Evolutionary conservation across 2,329 filamentous ascomycete genomes (phyloP).

Genomic region (Chaetomiaceae sp.): DNA sequence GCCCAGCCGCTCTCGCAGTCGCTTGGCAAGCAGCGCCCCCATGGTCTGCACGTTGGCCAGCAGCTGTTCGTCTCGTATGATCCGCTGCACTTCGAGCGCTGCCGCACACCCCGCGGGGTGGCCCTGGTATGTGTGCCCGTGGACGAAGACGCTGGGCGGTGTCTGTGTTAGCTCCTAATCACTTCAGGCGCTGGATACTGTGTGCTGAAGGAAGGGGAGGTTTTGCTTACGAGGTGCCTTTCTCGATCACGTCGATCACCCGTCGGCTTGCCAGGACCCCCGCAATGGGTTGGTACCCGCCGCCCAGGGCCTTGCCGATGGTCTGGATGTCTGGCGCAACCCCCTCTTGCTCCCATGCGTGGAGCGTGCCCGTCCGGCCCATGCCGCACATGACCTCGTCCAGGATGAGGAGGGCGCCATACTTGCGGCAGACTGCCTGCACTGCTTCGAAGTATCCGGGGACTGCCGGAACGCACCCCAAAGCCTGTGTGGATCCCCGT

Average conservation of each 20-base stretch:
- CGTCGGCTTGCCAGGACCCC: slow-evolving; percentile 48
- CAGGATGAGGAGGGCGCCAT: slow-evolving; percentile 50
- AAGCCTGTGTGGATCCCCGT: slow-evolving; percentile 30
- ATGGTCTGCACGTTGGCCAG: slow-evolving; percentile 31
- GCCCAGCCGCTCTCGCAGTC: slow-evolving; percentile 28
- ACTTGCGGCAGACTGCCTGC: slow-evolving; percentile 46
- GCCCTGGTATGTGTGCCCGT: slow-evolving; percentile 52
- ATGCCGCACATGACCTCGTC: slow-evolving; percentile 65
- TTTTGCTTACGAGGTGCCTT: slow-evolving; percentile 31
- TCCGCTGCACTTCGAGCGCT: slow-evolving; percentile 36
- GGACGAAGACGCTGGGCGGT: slow-evolving; percentile 42
- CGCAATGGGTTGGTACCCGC: slow-evolving; percentile 55
- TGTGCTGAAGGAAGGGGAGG: not conserved
- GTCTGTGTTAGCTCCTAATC: not conserved
- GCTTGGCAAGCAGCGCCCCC: slow-evolving; percentile 27
- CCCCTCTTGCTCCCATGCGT: slow-evolving; percentile 59
- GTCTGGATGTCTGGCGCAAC: slow-evolving; percentile 55
- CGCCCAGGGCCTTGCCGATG: slow-evolving; percentile 57
- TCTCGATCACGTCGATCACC: slow-evolving; percentile 42
- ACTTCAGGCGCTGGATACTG: too few relatives aligned
- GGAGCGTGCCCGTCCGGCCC: slow-evolving; percentile 54
- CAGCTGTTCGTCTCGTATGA: slow-evolving; percentile 32
- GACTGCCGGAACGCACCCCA: slow-evolving; percentile 46
- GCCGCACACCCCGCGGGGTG: slow-evolving; percentile 36
- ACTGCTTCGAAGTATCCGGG: slow-evolving; percentile 50